Base-by-base conservation (phyloP, 352 stramenopile genomes). In the Phytophthora hibernalis region DNA sequence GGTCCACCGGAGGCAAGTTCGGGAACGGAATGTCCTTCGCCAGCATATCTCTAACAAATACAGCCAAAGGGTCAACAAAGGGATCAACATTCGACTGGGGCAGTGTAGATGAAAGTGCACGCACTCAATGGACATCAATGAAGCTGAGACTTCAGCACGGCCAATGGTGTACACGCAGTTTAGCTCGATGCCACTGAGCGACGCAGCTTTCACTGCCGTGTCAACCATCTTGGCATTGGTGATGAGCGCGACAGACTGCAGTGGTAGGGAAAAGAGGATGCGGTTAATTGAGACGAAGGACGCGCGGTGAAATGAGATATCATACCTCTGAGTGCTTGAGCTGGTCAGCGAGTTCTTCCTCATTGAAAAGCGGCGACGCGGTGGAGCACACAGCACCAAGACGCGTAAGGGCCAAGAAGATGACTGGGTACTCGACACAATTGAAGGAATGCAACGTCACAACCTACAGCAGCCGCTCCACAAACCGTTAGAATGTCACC, bases 371-470 rank as follows among this genome's bases (percentile, higher is more conserved):
- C 1, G 79, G 74, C 1, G 77, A 80, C 28, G 74, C 62, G 3
- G 81, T 65, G 28, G 79, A 81, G 54, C 76, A 80, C 26, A 83
- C 76, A 9, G 65, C 81, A 10, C 76, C 66, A 6, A 90, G 62
- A 18, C 72, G 68, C 15, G 68, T 80, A 9, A 87, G 54, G 10
- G 81, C 81, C 31, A 83, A 64, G 54, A 84, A 83, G 22, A 90
- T 69, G 30, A 87, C 54, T 3, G 80, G 77, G 28, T 79, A 88
- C 59, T 90, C 79, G 40, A 88, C 56, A 63, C 74, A 87, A 71
- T 90, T 90, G 58, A 82, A 65, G 56, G 73, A 80, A 54, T 85
- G 73, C 24, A 86, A 47, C 15, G 83, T 54, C 28, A 88, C 70
- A 13, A 82, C 72, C 73, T 64, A 18, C 37, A 64, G 24, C 42